Conservation (phyloP, 176 grass and related monocot species). For the Areca catechu region DNA sequence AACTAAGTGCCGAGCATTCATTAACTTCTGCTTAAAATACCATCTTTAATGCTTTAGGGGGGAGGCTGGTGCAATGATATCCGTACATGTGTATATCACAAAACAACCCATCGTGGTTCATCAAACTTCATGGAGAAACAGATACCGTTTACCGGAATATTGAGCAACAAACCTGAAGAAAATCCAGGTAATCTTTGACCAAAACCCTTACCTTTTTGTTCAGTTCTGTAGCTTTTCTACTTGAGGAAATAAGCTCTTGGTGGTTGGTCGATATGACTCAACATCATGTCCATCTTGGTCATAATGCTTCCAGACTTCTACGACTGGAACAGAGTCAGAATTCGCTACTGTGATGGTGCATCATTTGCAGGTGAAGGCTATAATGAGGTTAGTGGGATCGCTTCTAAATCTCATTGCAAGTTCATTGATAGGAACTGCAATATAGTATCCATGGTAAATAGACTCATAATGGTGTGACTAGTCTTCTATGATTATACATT, state of each 20-base stretch:
- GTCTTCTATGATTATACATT: too few species aligned
- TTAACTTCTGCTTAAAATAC: too few species aligned
- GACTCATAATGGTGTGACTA: too few species aligned
- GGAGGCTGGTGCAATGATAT: constrained; percentile 32
- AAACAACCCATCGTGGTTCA: constrained; percentile 7
- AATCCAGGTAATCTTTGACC: constrained; percentile 25
- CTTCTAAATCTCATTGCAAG: background rate
- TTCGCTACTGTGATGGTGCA: constrained; percentile 79
- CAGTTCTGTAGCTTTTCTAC: too few species aligned
- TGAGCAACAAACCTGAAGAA: constrained; percentile 18
- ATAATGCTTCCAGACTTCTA: constrained; percentile 56
- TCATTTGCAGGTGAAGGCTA: constrained; percentile 70
- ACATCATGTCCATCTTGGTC: background rate
- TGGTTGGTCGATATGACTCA: too few species aligned
- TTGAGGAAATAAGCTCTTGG: too few species aligned
- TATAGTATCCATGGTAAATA: too few species aligned
- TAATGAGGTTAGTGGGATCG: constrained; percentile 33
- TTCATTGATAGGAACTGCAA: too few species aligned
- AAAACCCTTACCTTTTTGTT: background rate
- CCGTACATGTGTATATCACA: constrained; percentile 4
- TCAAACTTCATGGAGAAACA: constrained; percentile 33
- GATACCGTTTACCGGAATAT: constrained; percentile 17
- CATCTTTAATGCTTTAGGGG: constrained; percentile 7
- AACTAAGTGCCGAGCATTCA: too few species aligned
- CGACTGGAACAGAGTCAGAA: constrained; percentile 88